A percentile compares a stretch with the other conserved stretches of the same genome.
phyloP scores from a whole-genome alignment of 2,329 filamentous ascomycete species.

The Rugonectria rugulosa region DNA sequence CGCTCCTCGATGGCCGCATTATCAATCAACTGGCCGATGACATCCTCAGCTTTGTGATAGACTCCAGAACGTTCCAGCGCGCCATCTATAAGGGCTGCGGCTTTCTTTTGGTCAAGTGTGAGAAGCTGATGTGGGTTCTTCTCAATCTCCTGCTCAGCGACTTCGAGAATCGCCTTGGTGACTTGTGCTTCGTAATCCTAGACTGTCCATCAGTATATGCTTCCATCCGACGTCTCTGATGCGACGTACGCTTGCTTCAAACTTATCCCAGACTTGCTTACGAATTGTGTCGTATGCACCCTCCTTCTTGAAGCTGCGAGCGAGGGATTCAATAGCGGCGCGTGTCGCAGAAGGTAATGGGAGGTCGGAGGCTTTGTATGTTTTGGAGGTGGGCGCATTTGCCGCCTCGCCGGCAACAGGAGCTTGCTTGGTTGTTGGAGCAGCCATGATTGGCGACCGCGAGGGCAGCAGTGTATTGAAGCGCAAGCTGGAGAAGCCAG shows the following conservation, averaged over 20 bases:
- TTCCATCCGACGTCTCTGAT: background rate
- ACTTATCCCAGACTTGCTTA: constrained; percentile 79
- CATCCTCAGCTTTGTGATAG: constrained; percentile 74
- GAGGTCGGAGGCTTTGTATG: constrained; percentile 77
- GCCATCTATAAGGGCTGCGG: constrained; percentile 78
- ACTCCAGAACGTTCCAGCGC: constrained; percentile 79
- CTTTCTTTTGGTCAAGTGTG: constrained; percentile 76
- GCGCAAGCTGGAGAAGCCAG: constrained; percentile 7
- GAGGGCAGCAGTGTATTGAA: constrained; percentile 15
- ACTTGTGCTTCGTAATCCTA: constrained; percentile 76
- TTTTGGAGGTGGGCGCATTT: constrained; percentile 44
- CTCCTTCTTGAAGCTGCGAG: constrained; percentile 87
- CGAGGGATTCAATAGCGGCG: constrained; percentile 75
- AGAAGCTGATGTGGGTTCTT: constrained; percentile 75
- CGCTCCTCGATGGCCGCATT: constrained; percentile 71
- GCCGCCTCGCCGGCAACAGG: constrained; percentile 27
- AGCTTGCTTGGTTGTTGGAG: constrained; percentile 34
- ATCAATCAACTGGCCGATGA: constrained; percentile 74
- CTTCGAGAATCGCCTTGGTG: constrained; percentile 70
- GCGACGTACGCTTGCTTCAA: constrained; percentile 69
- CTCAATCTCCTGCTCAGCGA: constrained; percentile 78
- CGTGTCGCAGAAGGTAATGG: constrained; percentile 77
- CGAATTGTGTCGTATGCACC: constrained; percentile 82
- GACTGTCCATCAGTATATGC: background rate
- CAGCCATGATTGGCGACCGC: constrained; percentile 33